Evolutionary conservation across 768 basidiomycete species (phyloP), one percentile per base, ranked within the genome.

Genomic region (Tylopilus balloui): DNA sequence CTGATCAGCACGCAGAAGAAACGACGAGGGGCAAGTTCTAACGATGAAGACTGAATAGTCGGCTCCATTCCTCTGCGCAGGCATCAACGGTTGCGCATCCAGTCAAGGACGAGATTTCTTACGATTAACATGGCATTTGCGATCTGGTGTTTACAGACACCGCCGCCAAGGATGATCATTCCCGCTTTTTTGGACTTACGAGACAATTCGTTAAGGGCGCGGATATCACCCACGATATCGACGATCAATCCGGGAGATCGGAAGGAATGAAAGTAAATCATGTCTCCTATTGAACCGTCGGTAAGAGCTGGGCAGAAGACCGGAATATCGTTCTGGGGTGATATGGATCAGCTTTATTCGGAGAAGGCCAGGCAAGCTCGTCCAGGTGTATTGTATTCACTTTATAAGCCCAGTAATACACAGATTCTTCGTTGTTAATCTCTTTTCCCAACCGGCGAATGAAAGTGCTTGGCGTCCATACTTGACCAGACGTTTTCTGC

Each of bases 61-160:
- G 9, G 96, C 96, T 9, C 96, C 96, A 62, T 99, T 99, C 27
- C 96, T 82, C 96, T 97, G 44, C 31, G 7, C 48, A 44, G 20
- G 28, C 15, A 48, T 50, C 27, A 52, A 46, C 24, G 47, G 34
- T 27, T 14, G 23, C 15, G n/a, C 32, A 43, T 47, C 14, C 41
- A 34, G 37, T 37, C 12, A 45, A 17, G 47, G 52, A 8, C 9
- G 37, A 38, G 11, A 20, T 56, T 20, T 32, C 79, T 69, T 68
- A 97, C 95, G 63, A 99, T 96, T 20, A 99, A 74, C 96, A 99
- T 97, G 2, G 95, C 93, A 63, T 99, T 99, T n/a, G 95, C 95
- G 48, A 99, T 96, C 64, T 99, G 96, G 65, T 99, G 96, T 67
- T 99, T 99, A 73, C 94, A 98, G 10, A 99, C 93, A 1, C 96